Evolutionary conservation across 2,329 filamentous ascomycete species (phyloP), one percentile per base, ranked within the genome.

Genomic region (Epichloe festucae): DNA sequence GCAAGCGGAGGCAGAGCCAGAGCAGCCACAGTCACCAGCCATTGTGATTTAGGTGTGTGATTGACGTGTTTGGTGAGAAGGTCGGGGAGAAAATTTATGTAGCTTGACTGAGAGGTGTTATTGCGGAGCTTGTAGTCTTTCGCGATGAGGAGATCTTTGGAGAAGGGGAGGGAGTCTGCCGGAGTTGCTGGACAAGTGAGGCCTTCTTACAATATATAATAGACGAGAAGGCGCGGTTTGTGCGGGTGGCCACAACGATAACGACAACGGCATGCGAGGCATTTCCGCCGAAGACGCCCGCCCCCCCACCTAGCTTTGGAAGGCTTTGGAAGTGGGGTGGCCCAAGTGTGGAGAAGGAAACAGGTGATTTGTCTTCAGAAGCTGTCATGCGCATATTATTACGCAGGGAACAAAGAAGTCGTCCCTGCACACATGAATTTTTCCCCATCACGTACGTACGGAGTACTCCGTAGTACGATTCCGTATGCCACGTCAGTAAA

Each of bases 21-120:
- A 65, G 61, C 65, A 67, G 56, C 64, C 65, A 56, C 65, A 67
- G 60, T 67, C 56, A 56, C 60, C 64, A 63, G 64, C 58, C 65
- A 68, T 68, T 58, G 56, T 42, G 39, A 45, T 11, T 41, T 15
- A 47, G 41, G 49, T 45, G 51, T 52, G 15, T 31, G 42, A 10
- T 4, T 31, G 21, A 14, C 19, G 41, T 43, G 21, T n/a, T 19
- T 10, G 31, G 31, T 31, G 11, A 31, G 31, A 31, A 31, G 1
- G 10, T 31, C 10, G 8, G 1, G 31, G 31, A 31, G 31, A 31
- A 31, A 31, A 4, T 10, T 4, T 31, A 31, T 31, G 31, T 31
- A 31, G 31, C 31, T 31, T 10, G 31, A 4, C 8, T 11, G 4
- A 31, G 31, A 31, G 3, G 31, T 11, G 31, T 4, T 31, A 4